Conservation (phyloP, 352 stramenopile species). For the Phytopythium kandeliae region DNA sequence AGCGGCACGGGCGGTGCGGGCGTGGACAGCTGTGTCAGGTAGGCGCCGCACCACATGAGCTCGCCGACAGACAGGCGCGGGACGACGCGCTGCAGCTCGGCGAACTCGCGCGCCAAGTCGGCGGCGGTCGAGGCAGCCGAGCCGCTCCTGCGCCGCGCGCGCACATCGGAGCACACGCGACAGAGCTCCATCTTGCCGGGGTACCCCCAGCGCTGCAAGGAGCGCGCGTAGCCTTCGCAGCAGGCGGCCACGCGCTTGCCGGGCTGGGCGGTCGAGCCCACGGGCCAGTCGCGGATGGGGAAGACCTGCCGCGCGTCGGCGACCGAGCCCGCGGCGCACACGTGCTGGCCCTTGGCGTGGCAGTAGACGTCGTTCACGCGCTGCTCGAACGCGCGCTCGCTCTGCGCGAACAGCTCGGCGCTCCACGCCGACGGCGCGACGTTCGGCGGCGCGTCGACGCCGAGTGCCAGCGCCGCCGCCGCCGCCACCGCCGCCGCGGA, state of each 20-base stretch:
- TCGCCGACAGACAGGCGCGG: slow-evolving; percentile 32
- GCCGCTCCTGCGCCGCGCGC: slow-evolving; percentile 8
- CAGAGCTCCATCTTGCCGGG: slow-evolving; percentile 49
- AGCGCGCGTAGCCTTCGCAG: slow-evolving; percentile 34
- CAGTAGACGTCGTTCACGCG: slow-evolving; percentile 45
- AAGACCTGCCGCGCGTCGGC: slow-evolving; percentile 35
- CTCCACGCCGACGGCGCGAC: slow-evolving; percentile 21
- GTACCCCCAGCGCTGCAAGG: slow-evolving; percentile 39
- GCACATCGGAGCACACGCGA: slow-evolving; percentile 26
- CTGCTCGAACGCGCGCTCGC: slow-evolving; percentile 25
- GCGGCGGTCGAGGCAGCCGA: slow-evolving; percentile 5
- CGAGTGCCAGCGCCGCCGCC: slow-evolving; percentile 11
- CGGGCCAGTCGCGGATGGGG: slow-evolving; percentile 29
- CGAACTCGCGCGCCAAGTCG: too few species aligned
- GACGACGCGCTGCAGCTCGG: slow-evolving; percentile 24
- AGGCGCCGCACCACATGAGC: slow-evolving; percentile 45
- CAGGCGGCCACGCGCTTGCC: slow-evolving; percentile 20
- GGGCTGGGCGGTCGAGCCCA: slow-evolving; percentile 26
- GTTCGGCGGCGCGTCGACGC: slow-evolving; percentile 12
- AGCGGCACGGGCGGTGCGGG: background rate
- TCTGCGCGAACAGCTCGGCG: slow-evolving; percentile 13
- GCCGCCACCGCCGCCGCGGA: slow-evolving; percentile 9
- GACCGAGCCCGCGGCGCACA: slow-evolving; percentile 30
- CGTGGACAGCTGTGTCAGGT: slow-evolving; percentile 12
- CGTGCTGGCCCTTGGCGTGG: slow-evolving; percentile 32